These are phyloP conservation scores for Lentinula aciculospora DNA, from an alignment of 768 basidiomycete species.

Conservation along the genomic window DNA sequence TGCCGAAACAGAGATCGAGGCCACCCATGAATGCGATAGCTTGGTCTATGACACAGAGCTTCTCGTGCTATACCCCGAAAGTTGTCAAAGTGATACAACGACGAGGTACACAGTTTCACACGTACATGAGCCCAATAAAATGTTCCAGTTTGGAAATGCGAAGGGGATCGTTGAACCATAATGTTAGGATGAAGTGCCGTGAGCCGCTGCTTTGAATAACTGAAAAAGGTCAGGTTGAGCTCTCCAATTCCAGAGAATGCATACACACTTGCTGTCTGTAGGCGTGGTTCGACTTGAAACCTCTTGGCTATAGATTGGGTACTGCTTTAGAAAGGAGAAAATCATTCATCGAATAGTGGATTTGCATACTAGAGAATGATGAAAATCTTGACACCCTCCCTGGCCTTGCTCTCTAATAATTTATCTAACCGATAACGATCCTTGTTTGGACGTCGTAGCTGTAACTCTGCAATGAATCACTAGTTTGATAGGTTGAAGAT, in stretches of 20 bases:
- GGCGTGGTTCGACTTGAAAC: slow-evolving; percentile 94
- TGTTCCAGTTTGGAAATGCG: slow-evolving; percentile 95
- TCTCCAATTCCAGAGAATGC: background rate
- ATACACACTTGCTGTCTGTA: slow-evolving; percentile 82
- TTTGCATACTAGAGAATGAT: slow-evolving; percentile 83
- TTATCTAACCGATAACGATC: slow-evolving; percentile 83
- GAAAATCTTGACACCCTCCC: slow-evolving; percentile 93
- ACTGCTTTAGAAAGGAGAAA: background rate
- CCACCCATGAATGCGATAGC: slow-evolving; percentile 99
- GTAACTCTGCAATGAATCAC: slow-evolving; percentile 49
- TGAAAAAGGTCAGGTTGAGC: slow-evolving; percentile 16
- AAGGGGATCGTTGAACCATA: slow-evolving; percentile 94
- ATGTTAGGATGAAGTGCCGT: slow-evolving; percentile 84
- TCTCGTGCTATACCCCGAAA: slow-evolving; percentile 70
- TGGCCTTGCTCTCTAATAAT: slow-evolving; percentile 84
- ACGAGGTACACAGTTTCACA: slow-evolving; percentile 5
- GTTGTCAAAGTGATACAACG: background rate
- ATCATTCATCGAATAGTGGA: background rate
- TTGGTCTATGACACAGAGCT: slow-evolving; percentile 95
- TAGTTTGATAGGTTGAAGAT: background rate
- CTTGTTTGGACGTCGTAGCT: slow-evolving; percentile 79
- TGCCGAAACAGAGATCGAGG: slow-evolving; percentile 88
- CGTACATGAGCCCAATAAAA: slow-evolving; percentile 98
- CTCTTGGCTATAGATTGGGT: slow-evolving; percentile 58
- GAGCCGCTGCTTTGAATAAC: slow-evolving; percentile 84